These are phyloP conservation scores for Arachis monticola DNA, from an alignment of 331 rosid species.

Conservation along the genomic window DNA sequence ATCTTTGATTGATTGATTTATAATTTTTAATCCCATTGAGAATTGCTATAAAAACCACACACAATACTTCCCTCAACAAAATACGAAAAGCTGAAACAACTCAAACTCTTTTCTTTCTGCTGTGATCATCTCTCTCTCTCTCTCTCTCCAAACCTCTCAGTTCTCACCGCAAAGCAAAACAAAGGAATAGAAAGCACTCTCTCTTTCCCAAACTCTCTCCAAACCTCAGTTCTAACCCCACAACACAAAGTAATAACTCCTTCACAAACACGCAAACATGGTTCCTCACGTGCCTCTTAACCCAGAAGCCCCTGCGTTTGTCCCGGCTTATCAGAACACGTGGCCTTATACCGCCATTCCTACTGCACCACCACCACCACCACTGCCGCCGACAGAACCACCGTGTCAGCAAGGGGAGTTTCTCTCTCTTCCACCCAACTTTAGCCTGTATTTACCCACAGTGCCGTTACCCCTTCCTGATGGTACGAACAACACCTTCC, in stretches of 20 bases:
- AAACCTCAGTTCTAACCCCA: too few relatives aligned
- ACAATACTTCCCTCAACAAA: too few relatives aligned
- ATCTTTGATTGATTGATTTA: too few relatives aligned
- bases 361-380: not conserved
- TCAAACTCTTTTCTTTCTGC: not conserved
- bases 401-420: too few relatives aligned
- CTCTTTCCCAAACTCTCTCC: too few relatives aligned
- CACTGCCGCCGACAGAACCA: not conserved
- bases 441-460: not conserved
- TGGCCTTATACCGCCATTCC: not conserved
- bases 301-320: conserved; percentile 37
- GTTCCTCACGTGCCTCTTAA: conserved; percentile 12
- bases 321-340: not conserved
- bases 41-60: too few relatives aligned
- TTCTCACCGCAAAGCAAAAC: too few relatives aligned
- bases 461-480: not conserved
- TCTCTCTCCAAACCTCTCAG: too few relatives aligned
- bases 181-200: too few relatives aligned
- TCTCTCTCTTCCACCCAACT: not conserved
- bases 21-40: too few relatives aligned
- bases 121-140: not conserved
- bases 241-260: too few relatives aligned
- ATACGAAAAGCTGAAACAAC: not conserved
- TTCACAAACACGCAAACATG: not conserved
- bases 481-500: not conserved